Conservation (phyloP, 75 land plant genomes). For the Pinus taeda region DNA sequence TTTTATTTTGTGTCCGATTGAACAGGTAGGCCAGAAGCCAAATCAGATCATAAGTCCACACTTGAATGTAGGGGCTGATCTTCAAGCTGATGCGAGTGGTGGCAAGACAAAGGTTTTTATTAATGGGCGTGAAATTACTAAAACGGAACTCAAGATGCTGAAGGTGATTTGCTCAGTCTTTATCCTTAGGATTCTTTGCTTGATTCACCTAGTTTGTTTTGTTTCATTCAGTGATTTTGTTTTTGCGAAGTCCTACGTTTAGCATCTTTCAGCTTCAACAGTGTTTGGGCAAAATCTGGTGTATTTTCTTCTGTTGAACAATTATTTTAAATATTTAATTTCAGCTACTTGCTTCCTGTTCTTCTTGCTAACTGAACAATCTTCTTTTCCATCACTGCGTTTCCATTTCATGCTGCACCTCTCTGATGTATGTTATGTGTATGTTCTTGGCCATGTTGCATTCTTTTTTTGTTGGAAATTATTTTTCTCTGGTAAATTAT, state of each 20-base stretch:
- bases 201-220: neutral
- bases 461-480: neutral
- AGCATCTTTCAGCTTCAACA: neutral
- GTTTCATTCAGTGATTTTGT: neutral
- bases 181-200: neutral
- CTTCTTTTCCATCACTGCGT: neutral
- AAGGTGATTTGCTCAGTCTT: slow-evolving; percentile 49
- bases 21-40: slow-evolving; percentile 95
- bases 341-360: too few relatives aligned
- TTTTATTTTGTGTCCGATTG: slow-evolving; percentile 5
- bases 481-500: too few relatives aligned
- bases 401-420: neutral
- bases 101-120: slow-evolving; percentile 86
- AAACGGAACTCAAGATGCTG: slow-evolving; percentile 83
- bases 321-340: too few relatives aligned
- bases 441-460: neutral
- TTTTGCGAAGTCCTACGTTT: neutral
- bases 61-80: slow-evolving; percentile 75
- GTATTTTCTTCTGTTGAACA: too few relatives aligned
- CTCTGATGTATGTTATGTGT: neutral
- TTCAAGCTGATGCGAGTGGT: slow-evolving; percentile 73
- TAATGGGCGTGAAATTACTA: slow-evolving; percentile 90
- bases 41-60: slow-evolving; percentile 68
- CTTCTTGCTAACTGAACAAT: neutral
- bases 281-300: neutral